Evolutionary conservation across 1,284 basidiomycete species (phyloP).

Genomic region (Heliocybe sulcata): DNA sequence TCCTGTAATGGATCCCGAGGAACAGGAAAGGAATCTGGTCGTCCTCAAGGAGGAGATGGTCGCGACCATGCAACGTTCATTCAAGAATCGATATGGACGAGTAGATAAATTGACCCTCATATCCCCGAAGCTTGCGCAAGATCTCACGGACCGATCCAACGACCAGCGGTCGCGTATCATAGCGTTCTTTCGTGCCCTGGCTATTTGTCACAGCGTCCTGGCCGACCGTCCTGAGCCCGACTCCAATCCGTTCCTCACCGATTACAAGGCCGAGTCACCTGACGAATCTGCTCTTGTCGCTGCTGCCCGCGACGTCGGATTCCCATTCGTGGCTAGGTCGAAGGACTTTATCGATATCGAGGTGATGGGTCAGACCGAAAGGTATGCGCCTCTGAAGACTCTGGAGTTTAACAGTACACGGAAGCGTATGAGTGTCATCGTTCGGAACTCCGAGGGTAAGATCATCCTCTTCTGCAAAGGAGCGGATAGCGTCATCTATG

Average conservation of each 20-base stretch:
- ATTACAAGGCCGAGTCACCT: slow-evolving; percentile 94
- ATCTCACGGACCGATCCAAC: slow-evolving; percentile 56
- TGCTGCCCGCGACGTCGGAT: slow-evolving; percentile 89
- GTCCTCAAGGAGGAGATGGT: slow-evolving; percentile 78
- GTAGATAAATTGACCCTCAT: slow-evolving; percentile 83
- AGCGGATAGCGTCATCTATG: slow-evolving; percentile 94
- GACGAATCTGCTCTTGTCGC: slow-evolving; percentile 94
- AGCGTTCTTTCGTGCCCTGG: slow-evolving; percentile 87
- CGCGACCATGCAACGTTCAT: slow-evolving; percentile 61
- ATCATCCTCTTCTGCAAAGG: slow-evolving; percentile 91
- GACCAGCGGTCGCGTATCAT: slow-evolving; percentile 66
- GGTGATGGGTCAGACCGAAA: slow-evolving; percentile 84
- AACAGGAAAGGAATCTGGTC: slow-evolving; percentile 61
- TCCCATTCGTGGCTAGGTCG: slow-evolving; percentile 79
- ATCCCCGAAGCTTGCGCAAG: slow-evolving; percentile 76
- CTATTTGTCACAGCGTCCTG: slow-evolving; percentile 89
- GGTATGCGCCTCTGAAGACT: slow-evolving; percentile 73
- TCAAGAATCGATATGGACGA: slow-evolving; percentile 88
- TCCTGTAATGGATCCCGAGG: slow-evolving; percentile 58
- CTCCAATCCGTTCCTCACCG: slow-evolving; percentile 59
- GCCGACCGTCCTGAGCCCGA: slow-evolving; percentile 67
- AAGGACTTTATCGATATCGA: slow-evolving; percentile 83
- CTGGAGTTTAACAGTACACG: slow-evolving; percentile 92
- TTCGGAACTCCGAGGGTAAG: slow-evolving; percentile 76
- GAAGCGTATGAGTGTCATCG: slow-evolving; percentile 91